Base-by-base conservation (phyloP, 2,329 filamentous ascomycete genomes). In the Lasiodiplodia citricola region DNA sequence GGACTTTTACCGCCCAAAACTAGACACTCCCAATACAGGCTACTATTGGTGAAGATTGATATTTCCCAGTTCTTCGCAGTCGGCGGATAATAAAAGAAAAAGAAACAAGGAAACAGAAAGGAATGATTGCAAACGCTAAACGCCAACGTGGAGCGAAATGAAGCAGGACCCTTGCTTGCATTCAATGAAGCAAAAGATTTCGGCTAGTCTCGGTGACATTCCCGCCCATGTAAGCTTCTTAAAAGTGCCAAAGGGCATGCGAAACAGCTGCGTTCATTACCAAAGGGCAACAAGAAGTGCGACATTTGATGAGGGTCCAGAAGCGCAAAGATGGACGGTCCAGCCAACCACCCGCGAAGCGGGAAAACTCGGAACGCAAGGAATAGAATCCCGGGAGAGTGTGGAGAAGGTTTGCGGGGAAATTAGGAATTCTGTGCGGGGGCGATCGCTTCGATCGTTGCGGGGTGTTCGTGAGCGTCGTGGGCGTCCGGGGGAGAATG, bases 371-470 rank as follows among this genome's bases (percentile, higher is more conserved):
- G 60, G 60, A 64, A 64, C 25, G 44, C 23, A 28, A 62, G 58
- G 41, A 62, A 62, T 8, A 62, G 16, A 28, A 62, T 21, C 57
- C 41, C 57, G 58, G 58, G 37, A 31, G 41, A 16, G 58, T 35
- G 41, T 41, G 58, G 58, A 63, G 58, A 37, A 63, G 28, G 44
- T 50, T 63, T 63, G 58, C 58, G 60, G 60, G 60, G 60, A 64
- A 64, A 64, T 64, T 52, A 64, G 47, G 47, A 11, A 38, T 37
- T 44, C 28, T 62, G 41, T 64, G 60, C 47, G 60, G 60, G 31
- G 60, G 60, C 16, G 47, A 52, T 52, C 60, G 58, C 16, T 38
- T 51, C 58, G 58, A 51, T 37, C 28, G 16, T 31, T 63, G 58
- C 58, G 58, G 58, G 58, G 58, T 51, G 41, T 51, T 37, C 58